Percentiles rank a stretch among this genome's conserved stretches.
Evolutionary conservation across 2,329 filamentous ascomycete species (phyloP).

Genomic region (Teratosphaeria viscida): DNA sequence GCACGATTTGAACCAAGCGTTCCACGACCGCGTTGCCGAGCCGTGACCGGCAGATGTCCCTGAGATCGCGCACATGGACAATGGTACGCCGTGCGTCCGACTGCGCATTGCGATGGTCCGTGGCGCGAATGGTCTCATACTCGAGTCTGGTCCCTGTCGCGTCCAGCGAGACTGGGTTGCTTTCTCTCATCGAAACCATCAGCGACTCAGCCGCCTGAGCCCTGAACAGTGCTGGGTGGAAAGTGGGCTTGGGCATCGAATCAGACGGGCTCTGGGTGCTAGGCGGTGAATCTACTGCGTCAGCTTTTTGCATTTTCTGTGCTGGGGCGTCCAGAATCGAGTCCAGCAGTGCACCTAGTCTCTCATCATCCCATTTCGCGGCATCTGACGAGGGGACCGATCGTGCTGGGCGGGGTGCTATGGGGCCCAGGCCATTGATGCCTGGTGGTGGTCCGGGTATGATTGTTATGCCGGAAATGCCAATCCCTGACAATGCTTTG

Average conservation of each 20-base stretch:
- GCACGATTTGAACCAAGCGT: slow-evolving; percentile 60
- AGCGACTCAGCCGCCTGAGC: not conserved
- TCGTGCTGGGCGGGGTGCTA: not conserved
- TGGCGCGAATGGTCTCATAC: not conserved
- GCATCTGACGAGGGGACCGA: not conserved
- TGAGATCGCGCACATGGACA: slow-evolving; percentile 67
- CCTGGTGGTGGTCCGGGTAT: slow-evolving; percentile 7
- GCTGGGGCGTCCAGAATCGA: slow-evolving; percentile 21
- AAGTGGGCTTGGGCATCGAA: not conserved
- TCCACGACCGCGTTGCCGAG: slow-evolving; percentile 60
- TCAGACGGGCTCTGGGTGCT: not conserved
- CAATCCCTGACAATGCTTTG: slow-evolving; percentile 14
- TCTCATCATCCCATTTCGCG: slow-evolving; percentile 19
- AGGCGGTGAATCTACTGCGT: not conserved
- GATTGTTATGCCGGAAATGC: slow-evolving; percentile 9
- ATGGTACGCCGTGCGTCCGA: slow-evolving; percentile 33
- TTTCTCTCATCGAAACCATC: not conserved
- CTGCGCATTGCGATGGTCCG: not conserved
- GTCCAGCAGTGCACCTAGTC: slow-evolving; percentile 21
- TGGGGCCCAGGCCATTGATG: not conserved
- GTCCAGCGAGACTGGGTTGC: not conserved
- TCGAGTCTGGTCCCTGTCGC: not conserved
- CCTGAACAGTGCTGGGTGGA: not conserved
- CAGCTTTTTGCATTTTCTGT: slow-evolving; percentile 8
- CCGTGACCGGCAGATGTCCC: slow-evolving; percentile 59